phyloP scores from a whole-genome alignment of 208 protist genomes.

The Acanthamoeba royreba region DNA sequence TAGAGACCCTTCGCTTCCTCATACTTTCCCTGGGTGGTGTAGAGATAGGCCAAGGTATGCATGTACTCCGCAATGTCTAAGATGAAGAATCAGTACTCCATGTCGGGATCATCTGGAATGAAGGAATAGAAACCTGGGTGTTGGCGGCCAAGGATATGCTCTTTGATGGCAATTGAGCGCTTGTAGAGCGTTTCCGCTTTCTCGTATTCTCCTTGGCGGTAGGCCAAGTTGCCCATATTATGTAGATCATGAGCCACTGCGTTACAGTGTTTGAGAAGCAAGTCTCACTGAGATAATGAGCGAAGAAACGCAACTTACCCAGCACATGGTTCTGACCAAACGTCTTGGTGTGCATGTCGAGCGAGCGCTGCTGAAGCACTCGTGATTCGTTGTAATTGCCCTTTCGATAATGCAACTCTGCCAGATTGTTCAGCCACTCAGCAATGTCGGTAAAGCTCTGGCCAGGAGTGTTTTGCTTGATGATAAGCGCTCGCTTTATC shows the following conservation, averaged over 20 bases:
- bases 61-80: conserved; percentile 31
- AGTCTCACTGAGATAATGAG: too few species aligned
- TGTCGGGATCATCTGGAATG: too few species aligned
- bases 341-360: conserved; percentile 1
- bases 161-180: conserved; percentile 29
- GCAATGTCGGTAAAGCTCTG: conserved; percentile 15
- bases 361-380: conserved; percentile 4
- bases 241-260: neutral
- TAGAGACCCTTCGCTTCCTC: conserved; percentile 10
- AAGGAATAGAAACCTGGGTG: too few species aligned
- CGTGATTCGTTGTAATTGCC: conserved; percentile 18
- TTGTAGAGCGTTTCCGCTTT: conserved; percentile 46
- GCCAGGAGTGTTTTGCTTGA: neutral
- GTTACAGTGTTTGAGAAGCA: neutral
- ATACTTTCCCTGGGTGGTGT: conserved; percentile 49
- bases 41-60: conserved; percentile 38
- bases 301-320: too few species aligned
- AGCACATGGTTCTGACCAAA: conserved; percentile 11
- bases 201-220: conserved; percentile 41
- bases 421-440: neutral
- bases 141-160: neutral
- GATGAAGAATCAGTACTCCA: too few species aligned
- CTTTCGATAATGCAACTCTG: conserved; percentile 29
- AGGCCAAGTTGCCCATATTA: conserved; percentile 36
- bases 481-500: conserved; percentile 39